Percentiles rank a stretch among this genome's conserved stretches.
phyloP scores from a whole-genome alignment of 2,329 filamentous ascomycete species.

The Parasarocladium wereldwijsianum region DNA sequence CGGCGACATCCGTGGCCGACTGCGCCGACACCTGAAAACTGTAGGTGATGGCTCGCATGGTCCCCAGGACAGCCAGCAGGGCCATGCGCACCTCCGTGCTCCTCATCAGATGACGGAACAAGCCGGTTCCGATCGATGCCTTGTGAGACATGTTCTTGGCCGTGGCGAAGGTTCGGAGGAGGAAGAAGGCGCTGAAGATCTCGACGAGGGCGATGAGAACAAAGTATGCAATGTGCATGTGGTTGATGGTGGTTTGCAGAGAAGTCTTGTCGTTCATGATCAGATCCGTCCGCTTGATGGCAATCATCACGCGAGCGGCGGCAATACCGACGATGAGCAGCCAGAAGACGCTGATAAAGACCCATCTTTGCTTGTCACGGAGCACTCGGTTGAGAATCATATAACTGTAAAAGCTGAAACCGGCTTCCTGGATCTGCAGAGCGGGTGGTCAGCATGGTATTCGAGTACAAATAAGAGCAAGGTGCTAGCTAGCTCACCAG shows the following conservation, averaged over 20 bases:
- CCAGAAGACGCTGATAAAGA: conserved; percentile 40
- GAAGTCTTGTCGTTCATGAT: conserved; percentile 12
- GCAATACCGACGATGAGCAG: conserved; percentile 37
- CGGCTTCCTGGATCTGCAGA: conserved; percentile 25
- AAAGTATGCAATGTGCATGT: conserved; percentile 26
- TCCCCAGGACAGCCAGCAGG: conserved; percentile 17
- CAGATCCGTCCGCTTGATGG: conserved; percentile 14
- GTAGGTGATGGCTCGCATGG: conserved; percentile 20
- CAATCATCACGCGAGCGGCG: conserved; percentile 28
- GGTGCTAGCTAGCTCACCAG: conserved; percentile 13
- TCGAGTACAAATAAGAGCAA: background rate
- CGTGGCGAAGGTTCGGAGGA: conserved; percentile 20
- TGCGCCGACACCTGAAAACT: conserved; percentile 19
- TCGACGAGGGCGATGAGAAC: conserved; percentile 24
- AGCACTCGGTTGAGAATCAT: conserved; percentile 36
- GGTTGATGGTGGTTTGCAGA: conserved; percentile 18
- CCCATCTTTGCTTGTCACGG: conserved; percentile 21
- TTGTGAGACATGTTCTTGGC: conserved; percentile 17
- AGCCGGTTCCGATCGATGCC: conserved; percentile 9
- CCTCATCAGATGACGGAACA: conserved; percentile 23
- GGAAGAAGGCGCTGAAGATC: conserved; percentile 22
- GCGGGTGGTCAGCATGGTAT: background rate
- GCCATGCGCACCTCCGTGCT: conserved; percentile 22
- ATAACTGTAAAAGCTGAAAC: conserved; percentile 33
- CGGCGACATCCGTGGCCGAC: conserved; percentile 15